phyloP scores from a whole-genome alignment of 1,284 basidiomycete genomes.

The Ganoderma boninense region DNA sequence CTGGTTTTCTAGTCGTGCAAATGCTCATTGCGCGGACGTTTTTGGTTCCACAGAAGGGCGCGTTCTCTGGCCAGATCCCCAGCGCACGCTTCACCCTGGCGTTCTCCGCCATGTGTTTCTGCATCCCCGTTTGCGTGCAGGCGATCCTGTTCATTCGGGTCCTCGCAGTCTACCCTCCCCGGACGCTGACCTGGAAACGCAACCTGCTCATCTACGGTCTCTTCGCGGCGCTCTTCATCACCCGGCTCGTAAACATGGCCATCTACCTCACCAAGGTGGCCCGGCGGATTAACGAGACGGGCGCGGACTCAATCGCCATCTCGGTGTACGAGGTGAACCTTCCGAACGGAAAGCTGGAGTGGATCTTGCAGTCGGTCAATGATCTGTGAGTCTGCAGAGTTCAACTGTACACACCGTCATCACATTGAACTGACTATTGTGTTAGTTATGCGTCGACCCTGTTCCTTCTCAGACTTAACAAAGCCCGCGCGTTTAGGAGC shows the following conservation, averaged over 20 bases:
- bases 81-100: background rate
- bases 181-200: conserved; percentile 10
- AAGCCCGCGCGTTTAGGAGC: background rate
- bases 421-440: background rate
- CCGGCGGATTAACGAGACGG: background rate
- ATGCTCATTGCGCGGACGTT: background rate
- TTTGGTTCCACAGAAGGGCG: background rate
- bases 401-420: background rate
- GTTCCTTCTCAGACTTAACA: background rate
- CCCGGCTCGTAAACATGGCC: background rate
- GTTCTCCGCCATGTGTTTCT: conserved; percentile 13
- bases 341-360: conserved; percentile 33
- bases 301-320: background rate
- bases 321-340: background rate
- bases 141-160: conserved; percentile 37
- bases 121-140: conserved; percentile 28
- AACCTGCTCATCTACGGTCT: background rate
- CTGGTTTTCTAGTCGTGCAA: background rate
- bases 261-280: background rate
- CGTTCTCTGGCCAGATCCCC: background rate
- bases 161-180: conserved; percentile 31
- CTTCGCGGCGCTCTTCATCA: background rate
- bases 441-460: background rate
- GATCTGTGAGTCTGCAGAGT: conserved; percentile 28
- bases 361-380: conserved; percentile 40